Evolutionary conservation across 192 early-diverging fungal genomes (phyloP), one percentile per base, ranked within the genome.

Genomic region (Backusella australiensis): DNA sequence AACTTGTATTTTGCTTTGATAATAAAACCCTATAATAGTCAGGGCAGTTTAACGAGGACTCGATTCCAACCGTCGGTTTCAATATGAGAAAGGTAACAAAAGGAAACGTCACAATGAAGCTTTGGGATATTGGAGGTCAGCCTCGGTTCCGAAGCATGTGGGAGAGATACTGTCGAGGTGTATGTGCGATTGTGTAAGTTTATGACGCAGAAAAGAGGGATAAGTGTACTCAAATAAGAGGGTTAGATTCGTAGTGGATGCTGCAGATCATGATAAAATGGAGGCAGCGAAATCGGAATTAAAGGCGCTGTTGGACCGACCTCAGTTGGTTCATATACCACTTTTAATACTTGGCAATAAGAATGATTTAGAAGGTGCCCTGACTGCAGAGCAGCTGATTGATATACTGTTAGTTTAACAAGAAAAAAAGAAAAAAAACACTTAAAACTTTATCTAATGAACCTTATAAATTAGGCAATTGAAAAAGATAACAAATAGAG

Each of bases 41-140:
- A 32, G 93, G 93, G 19, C 89, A 93, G 77, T 95, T 90, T 73
- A 90, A 86, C 1, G 94, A 95, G 81, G 94, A 95, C 77, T 90
- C 90, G 92, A 98, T 98, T 66, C 98, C 98, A 3, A 99, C 98
- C 4, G 96, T 99, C 19, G 98, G 98, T 15, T 99, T 98, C 83
- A 98, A 98, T 82, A 98, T 99, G 97, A 88, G 97, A 78, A 98
- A 93, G 76, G 92, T 95, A 34, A 91, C 92, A 9, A 94, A 94
- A 88, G 93, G 94, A 75, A 94, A 94, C 65, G 96, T 99, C 63
- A 94, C 93, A 19, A 98, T 99, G 95, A 98, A 98, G 81, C 85
- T 99, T 71, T 99, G 98, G 98, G 98, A 99, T 84, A 91, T 99
- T 81, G 98, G 98, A 42, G 98, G 98, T 3, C 98, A 99, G 80